Conservation (phyloP, 345 rosid species). For the Crucihimalaya himalaica region DNA sequence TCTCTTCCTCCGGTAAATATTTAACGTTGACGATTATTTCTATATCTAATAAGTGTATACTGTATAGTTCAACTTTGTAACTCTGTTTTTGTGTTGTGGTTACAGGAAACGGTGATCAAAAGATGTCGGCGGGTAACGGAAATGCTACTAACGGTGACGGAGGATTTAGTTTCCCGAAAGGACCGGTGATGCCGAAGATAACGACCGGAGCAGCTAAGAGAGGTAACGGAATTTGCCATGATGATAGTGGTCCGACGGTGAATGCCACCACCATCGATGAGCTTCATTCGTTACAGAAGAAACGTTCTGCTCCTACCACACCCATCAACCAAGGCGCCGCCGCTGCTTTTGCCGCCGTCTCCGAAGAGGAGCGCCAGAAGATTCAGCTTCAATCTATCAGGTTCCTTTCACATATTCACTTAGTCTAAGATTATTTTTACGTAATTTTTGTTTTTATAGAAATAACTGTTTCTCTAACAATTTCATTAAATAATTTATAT, state of each 20-base stretch:
- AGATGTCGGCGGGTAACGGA: conserved; percentile 30
- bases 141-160: conserved; percentile 44
- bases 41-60: background rate
- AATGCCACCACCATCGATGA: conserved; percentile 88
- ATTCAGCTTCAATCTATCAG: conserved; percentile 96
- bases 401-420: conserved; percentile 31
- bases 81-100: background rate
- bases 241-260: conserved; percentile 73
- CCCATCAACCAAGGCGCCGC: conserved; percentile 56
- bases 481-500: background rate
- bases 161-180: conserved; percentile 43
- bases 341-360: conserved; percentile 45
- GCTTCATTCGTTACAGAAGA: conserved; percentile 91
- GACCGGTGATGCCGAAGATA: conserved; percentile 42
- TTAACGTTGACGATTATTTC: background rate
- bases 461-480: background rate
- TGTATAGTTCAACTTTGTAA: background rate
- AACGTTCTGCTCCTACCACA: conserved; percentile 79
- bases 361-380: conserved; percentile 74
- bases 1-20: conserved; percentile 23
- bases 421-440: background rate
- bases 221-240: conserved; percentile 57
- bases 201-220: conserved; percentile 43
- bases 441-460: background rate
- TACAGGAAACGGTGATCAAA: conserved; percentile 17